Evolutionary conservation across 2,329 filamentous ascomycete genomes (phyloP), one percentile per base, ranked within the genome.

Genomic region (Neonectria ditissima): DNA sequence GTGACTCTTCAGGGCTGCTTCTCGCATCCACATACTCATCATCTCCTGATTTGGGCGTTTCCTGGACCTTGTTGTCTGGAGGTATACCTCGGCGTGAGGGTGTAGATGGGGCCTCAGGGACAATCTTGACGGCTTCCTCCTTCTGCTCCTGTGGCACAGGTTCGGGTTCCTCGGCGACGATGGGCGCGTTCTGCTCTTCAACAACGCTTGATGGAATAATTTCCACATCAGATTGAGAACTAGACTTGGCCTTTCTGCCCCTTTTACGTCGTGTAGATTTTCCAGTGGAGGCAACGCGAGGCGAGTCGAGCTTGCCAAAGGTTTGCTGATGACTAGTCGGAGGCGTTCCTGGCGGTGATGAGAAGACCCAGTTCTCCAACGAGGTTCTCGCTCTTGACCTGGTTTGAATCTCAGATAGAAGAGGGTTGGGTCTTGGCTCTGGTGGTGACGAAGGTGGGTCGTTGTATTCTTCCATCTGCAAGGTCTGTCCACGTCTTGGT

Each of bases 371-470:
- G 26, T 82, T 73, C 9, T 80, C 77, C 41, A 80, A 55, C 0
- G 74, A 72, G 60, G 59, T 74, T 22, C 64, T 73, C 9, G 66
- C 71, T 55, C 73, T 81, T 20, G 84, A 84, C 37, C 82, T 80
- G 34, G 84, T 82, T 58, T 81, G 80, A 61, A 88, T 85, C 67
- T 87, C 84, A 2, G 82, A 80, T 6, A 84, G 72, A 5, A 87
- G 77, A 13, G 84, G 82, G 59, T 85, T 87, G 9, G 82, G 81
- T 54, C 85, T 82, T 0, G 84, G 82, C 60, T 86, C 81, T 1
- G 86, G 86, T 5, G 87, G 87, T 1, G 87, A 89, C 6, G 87
- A 89, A 10, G 86, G 84, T 4, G 84, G 81, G 54, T 87, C 86
- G 2, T 81, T 82, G 73, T 83, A 79, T 51, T 82, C 83, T n/a